Base-by-base conservation (phyloP, 2,329 filamentous ascomycete genomes). In the Diaporthe batatas region DNA sequence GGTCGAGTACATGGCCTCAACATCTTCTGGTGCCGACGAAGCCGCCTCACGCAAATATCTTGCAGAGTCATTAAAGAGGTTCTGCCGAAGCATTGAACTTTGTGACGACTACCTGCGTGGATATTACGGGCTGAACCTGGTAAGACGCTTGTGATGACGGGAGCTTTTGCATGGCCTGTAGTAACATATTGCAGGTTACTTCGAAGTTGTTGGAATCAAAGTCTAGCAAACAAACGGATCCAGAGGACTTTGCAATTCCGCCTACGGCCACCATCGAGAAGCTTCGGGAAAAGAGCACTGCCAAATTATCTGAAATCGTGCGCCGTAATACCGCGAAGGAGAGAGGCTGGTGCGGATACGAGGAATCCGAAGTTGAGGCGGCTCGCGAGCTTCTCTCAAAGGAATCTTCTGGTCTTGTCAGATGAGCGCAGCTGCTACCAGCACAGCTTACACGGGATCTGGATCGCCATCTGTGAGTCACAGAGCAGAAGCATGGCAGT, bases 71-170 rank as follows among this genome's bases (percentile, higher is more conserved):
- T 82, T 98, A 70, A 93, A 94, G 80, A 91, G 95, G 76, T 98
- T 97, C 83, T 94, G 93, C 80, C 90, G 96, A 78, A 96, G 95
- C 79, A 90, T 98, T 76, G 96, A 99, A 84, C 89, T 99, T 68
- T 98, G 96, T 79, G 94, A 98, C 77, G 91, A 95, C 80, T 98
- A 98, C 80, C 83, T 98, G 75, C 91, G 96, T 74, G 96, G 95
- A 1, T 97, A 95, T 81, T 98, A 98, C 82, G 96, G 96, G 8
- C 85, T 99, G 73, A 96, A 96, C 81, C 82, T 95, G 82, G 92
- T 95, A 82, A 78, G 89, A 78, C 16, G 25, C 39, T 49, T 36
- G 25, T 34, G 12, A 34, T 21, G 5, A 18, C 16, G 39, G 14
- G 4, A 36, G 12, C 44, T 59, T 12, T 49, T 16, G 25, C 29